Conservation (phyloP, 495 filamentous ascomycete species). For the Aspergillus campestris region DNA sequence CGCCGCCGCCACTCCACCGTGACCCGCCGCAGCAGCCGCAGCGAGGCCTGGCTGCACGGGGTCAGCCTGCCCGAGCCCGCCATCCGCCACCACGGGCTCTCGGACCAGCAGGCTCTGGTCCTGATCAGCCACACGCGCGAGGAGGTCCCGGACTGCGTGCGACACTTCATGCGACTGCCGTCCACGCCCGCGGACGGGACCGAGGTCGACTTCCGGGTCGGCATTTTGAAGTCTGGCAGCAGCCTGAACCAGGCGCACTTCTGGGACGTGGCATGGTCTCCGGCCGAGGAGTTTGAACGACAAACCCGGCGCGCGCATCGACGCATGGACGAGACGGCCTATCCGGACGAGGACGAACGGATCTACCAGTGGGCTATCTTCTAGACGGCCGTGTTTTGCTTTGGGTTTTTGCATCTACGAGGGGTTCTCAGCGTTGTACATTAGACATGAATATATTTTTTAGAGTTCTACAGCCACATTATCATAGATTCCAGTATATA, state of each 20-base stretch:
- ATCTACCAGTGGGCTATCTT: too few species aligned
- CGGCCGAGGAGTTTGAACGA: constrained; percentile 10
- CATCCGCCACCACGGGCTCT: constrained; percentile 30
- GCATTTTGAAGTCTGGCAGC: constrained; percentile 14
- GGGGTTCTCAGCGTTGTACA: too few species aligned
- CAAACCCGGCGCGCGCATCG: too few species aligned
- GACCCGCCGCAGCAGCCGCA: constrained; percentile 2
- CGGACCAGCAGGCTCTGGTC: constrained; percentile 65
- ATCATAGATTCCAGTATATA: too few species aligned
- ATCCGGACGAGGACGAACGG: too few species aligned
- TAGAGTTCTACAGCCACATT: too few species aligned
- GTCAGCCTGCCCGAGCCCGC: background rate
- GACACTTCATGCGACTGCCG: constrained; percentile 75
- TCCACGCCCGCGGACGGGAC: constrained; percentile 33
- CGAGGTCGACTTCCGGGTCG: constrained; percentile 29
- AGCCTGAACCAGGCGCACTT: constrained; percentile 11
- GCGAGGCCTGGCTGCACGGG: constrained; percentile 4
- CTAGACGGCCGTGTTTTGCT: too few species aligned
- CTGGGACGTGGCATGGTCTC: constrained; percentile 26
- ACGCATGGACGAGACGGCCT: too few species aligned
- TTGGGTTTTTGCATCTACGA: too few species aligned
- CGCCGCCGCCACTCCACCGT: background rate
- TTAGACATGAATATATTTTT: too few species aligned
- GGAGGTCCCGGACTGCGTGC: constrained; percentile 73
- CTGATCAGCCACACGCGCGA: constrained; percentile 84